Base-by-base conservation (phyloP, 164 flowering plant species). In the Vitis cinerea region DNA sequence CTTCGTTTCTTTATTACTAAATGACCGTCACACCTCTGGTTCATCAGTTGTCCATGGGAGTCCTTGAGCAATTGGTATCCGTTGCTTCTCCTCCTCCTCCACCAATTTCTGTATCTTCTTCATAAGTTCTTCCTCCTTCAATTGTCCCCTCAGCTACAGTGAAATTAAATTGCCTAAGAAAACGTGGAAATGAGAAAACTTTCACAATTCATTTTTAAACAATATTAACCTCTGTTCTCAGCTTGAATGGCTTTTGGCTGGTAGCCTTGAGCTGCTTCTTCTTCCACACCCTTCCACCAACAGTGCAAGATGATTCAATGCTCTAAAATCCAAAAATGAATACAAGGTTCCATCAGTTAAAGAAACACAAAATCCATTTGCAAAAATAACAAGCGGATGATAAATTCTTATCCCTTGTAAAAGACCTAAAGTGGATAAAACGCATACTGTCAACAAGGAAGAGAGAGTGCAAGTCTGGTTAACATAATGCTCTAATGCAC, bases 41-140 rank as follows among this genome's bases (percentile, higher is more conserved):
- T 93, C 97, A 78, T 96, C 99, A 8, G 98, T 93, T 73, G 98
- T 96, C 98, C 97, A 92, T 19, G 99, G 99, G 53, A 93, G 97
- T 60, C 98, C 98, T 81, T 92, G 99, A 3, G 98, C 98, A 50
- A 92, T 72, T 2, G 98, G 99, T 70, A 93, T 84, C 59, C 97
- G 79, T 72, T 52, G 73, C 69, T 76, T 90, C 84, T 90, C 93
- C 81, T 90, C 95, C 73, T 93, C 95, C 27, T 64, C 68, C 82
- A 85, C 66, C 88, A 82, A 84, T 67, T 92, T 90, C 61, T 87
- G 86, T 19, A 93, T 69, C 77, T 87, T 96, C 78, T 85, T 90
- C 57, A 78, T 64, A 51, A 96, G 91, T 63, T 88, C 96, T 73
- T 93, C 97, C 72, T 96, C 86, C 76, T 93, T 96, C 50, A 48